Evolutionary conservation across 352 stramenopile species (phyloP).

Genomic region (Thalassiosira hispida): DNA sequence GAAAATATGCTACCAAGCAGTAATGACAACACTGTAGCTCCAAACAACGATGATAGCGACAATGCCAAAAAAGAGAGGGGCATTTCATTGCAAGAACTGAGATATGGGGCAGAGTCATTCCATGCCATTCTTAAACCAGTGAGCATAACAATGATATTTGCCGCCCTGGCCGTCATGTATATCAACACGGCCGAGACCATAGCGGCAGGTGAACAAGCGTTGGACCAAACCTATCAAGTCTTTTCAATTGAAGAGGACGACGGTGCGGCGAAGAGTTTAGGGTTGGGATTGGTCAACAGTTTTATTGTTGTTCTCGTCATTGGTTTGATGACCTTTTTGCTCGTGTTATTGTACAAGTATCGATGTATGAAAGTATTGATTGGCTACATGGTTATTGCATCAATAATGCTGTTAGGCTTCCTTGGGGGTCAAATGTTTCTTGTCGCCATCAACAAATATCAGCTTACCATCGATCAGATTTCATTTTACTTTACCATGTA

Average conservation of each 20-base stretch:
- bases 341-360: slow-evolving; percentile 86
- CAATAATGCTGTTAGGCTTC: slow-evolving; percentile 78
- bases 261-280: slow-evolving; percentile 61
- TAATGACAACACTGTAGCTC: neutral
- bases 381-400: slow-evolving; percentile 85
- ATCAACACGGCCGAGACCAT: slow-evolving; percentile 75
- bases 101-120: slow-evolving; percentile 69
- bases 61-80: neutral
- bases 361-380: slow-evolving; percentile 85
- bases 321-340: slow-evolving; percentile 82
- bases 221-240: slow-evolving; percentile 64
- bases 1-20: neutral
- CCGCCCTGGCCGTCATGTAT: slow-evolving; percentile 65
- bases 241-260: slow-evolving; percentile 53
- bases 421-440: slow-evolving; percentile 76
- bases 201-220: slow-evolving; percentile 52
- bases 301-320: slow-evolving; percentile 85
- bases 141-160: slow-evolving; percentile 77
- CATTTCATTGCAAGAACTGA: slow-evolving; percentile 59
- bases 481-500: slow-evolving; percentile 85
- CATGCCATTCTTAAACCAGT: slow-evolving; percentile 69
- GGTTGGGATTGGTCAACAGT: slow-evolving; percentile 76
- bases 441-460: slow-evolving; percentile 82
- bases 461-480: slow-evolving; percentile 77
- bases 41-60: slow-evolving; percentile 9